Base-by-base conservation (phyloP, 148 eudicot genomes). In the Linanthus parryae region DNA sequence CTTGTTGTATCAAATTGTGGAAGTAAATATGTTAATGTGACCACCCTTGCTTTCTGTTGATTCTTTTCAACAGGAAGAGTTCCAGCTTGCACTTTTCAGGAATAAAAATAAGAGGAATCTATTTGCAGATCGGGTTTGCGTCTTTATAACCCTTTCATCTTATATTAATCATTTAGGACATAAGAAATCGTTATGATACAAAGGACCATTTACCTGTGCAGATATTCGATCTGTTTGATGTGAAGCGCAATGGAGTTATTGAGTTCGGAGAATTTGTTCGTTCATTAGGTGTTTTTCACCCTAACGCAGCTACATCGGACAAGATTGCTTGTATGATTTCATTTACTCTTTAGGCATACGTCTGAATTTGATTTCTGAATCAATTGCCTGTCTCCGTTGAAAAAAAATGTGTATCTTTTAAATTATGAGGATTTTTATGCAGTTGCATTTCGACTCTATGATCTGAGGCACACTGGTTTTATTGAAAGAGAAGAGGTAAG, bases 261-360 rank as follows among this genome's bases (percentile, higher is more conserved):
- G 97, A 85, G 39, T 90, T 82, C 66, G 97, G 97, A 30, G 95
- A 85, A 58, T 90, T 90, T 56, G 95, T 90, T 27, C 72, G 85
- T 51, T 83, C 95, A 29, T 40, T 82, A 36, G 75, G 82, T 21
- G 72, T 82, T 8, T 90, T 85, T 67, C 97, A 90, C 65, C 97
- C 97, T 27, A 72, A 80, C 67, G 85, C 95, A 54, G 72, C 95
- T 2, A 69, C 68, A 8, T 62, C 61, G 23, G 73, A 70, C 56
- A 89, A 89, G 66, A 68, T 73, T n/a, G 63, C 71, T 17, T 89
- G 95, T 89, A 72, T 67, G 81, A 44, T 38, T 48, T 28, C n/a
- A 10, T 8, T 43, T 4, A 19, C 1, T 14, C 12, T 21, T 9
- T 12, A 4, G 8, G 15, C 1, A 7, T n/a, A 5, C 29, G 10